A percentile compares a stretch with the other conserved stretches of the same genome.
Evolutionary conservation across 2,329 filamentous ascomycete genomes (phyloP).

Genomic region (Aspergillus quadrilineatus): DNA sequence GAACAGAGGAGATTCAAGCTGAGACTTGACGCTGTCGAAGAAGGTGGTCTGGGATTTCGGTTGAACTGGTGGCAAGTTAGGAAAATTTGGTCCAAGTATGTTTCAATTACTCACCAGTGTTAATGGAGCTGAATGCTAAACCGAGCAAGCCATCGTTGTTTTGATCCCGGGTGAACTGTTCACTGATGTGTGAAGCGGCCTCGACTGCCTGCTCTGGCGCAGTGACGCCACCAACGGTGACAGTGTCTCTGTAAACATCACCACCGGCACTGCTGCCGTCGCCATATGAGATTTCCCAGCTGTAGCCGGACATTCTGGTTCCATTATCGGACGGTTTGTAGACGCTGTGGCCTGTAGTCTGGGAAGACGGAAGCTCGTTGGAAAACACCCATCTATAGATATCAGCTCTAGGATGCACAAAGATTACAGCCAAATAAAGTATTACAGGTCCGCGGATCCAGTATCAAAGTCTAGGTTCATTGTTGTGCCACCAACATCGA

Average conservation of each 20-base stretch:
- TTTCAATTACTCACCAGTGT: slow-evolving; percentile 43
- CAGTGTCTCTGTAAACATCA: slow-evolving; percentile 65
- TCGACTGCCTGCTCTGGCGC: slow-evolving; percentile 65
- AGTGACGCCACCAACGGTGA: slow-evolving; percentile 60
- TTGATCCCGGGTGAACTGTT: slow-evolving; percentile 51
- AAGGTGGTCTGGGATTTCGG: slow-evolving; percentile 56
- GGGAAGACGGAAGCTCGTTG: slow-evolving; percentile 51
- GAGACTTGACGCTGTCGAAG: slow-evolving; percentile 58
- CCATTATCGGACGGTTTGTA: slow-evolving; percentile 56
- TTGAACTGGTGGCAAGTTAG: slow-evolving; percentile 33
- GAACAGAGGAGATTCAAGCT: slow-evolving; percentile 54
- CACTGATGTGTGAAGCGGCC: slow-evolving; percentile 60
- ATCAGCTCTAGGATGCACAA: slow-evolving; percentile 11
- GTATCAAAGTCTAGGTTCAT: slow-evolving; percentile 71
- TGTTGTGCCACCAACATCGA: slow-evolving; percentile 63
- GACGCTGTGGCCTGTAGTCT: slow-evolving; percentile 55
- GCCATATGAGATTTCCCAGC: slow-evolving; percentile 64
- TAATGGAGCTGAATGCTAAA: slow-evolving; percentile 59
- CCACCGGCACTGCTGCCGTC: slow-evolving; percentile 64
- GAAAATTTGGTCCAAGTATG: neutral
- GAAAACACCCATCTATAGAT: slow-evolving; percentile 64
- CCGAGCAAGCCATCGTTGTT: slow-evolving; percentile 62
- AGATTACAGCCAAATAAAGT: slow-evolving; percentile 6
- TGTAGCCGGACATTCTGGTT: slow-evolving; percentile 49
- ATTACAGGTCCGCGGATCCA: slow-evolving; percentile 65